Base-by-base conservation (phyloP, 2,329 filamentous ascomycete species). In the Colletotrichum sp. region DNA sequence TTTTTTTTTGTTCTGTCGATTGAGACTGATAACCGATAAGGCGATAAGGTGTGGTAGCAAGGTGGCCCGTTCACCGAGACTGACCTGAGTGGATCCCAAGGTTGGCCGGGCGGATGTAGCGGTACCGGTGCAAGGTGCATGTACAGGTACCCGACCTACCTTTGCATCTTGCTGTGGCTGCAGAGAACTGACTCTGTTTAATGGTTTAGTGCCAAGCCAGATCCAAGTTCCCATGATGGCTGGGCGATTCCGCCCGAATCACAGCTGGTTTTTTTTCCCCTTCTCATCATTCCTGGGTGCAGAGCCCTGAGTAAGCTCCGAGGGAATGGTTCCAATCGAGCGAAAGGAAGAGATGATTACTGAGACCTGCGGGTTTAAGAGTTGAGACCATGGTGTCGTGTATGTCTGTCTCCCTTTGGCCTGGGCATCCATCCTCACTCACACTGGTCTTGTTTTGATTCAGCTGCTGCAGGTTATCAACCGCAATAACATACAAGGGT, bases 1-100 rank as follows among this genome's bases (percentile, higher is more conserved):
- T 52, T 52, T 67, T 77, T 77, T 77, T 44, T 67, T 59, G 49
- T 52, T 57, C 15, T 52, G 15, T n/a, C 59, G 64, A 52, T 66
- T 70, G 32, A 29, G 55, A 67, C 30, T 55, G 73, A 69, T 63
- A 75, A 67, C 8, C 57, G 77, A 77, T 78, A 77, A 75, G 67
- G 8, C 27, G 68, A 70, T 76, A 77, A 68, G 61, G 57, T 6
- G 15, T 34, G 29, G 25, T 9, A 5, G 68, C 16, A 25, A 4
- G 9, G 19, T 32, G 15, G 6, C 30, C 13, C 9, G 27, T 32
- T 64, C 73, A 73, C 64, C 73, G 73, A 76, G 59, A 29, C 9
- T 63, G 44, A 76, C 69, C 57, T 30, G 5, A 1, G 5, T 15
- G 44, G 32, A 34, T 15, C n/a, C 19, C 5, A 12, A 32, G n/a